phyloP scores from a whole-genome alignment of 805 yeast species.

The Komagataella mondaviorum region DNA sequence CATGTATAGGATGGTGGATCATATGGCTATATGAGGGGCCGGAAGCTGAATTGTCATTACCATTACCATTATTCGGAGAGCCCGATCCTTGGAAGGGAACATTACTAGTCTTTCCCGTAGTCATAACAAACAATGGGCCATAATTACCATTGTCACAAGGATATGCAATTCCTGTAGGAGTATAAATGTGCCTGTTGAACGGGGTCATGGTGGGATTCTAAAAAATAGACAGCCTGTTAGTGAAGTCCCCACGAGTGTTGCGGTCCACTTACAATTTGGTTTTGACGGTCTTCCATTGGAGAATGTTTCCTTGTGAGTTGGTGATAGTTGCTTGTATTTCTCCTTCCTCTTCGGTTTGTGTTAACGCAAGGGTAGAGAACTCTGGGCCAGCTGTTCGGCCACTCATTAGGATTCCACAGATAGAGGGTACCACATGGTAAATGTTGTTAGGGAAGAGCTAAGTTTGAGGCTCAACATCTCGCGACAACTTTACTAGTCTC shows the following conservation, averaged over 20 bases:
- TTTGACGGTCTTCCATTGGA: not conserved
- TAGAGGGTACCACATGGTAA: not conserved
- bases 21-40: not conserved
- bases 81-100: not conserved
- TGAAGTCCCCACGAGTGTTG: not conserved
- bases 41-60: not conserved
- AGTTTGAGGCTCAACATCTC: not conserved
- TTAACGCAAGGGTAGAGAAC: conserved; percentile 9
- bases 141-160: not conserved
- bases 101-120: not conserved
- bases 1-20: not conserved
- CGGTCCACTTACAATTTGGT: not conserved
- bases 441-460: not conserved
- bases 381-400: not conserved
- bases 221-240: not conserved
- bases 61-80: not conserved
- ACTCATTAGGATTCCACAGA: not conserved
- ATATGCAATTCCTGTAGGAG: not conserved
- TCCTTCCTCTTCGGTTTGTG: conserved; percentile 8
- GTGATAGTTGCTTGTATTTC: conserved; percentile 3
- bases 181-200: not conserved
- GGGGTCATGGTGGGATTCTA: not conserved
- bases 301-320: not conserved
- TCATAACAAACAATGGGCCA: not conserved
- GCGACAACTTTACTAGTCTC: not conserved